Evolutionary conservation across 1,139 yeast genomes (phyloP).

Genomic region (Pneumocystis carinii): DNA sequence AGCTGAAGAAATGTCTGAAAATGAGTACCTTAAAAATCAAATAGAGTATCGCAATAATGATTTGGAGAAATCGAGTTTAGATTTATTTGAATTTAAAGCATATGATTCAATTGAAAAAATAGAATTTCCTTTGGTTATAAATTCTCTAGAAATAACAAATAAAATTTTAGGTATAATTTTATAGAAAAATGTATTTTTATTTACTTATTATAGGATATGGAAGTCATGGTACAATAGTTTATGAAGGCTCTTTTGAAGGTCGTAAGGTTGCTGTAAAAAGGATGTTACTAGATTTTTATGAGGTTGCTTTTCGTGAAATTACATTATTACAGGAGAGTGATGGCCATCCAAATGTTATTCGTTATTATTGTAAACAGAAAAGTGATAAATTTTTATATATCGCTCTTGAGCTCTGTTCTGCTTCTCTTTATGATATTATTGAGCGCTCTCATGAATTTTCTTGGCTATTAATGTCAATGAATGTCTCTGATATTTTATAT

Average conservation of each 20-base stretch:
- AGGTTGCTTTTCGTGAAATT: constrained; percentile 91
- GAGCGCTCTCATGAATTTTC: constrained; percentile 35
- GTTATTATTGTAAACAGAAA: constrained; percentile 84
- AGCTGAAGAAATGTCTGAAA: not conserved
- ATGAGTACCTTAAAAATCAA: not conserved
- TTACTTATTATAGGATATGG: constrained; percentile 50
- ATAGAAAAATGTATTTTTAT: not conserved
- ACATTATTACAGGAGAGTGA: constrained; percentile 80
- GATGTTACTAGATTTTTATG: constrained; percentile 84
- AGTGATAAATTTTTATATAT: constrained; percentile 78
- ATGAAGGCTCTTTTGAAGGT: constrained; percentile 74
- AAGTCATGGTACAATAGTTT: constrained; percentile 91
- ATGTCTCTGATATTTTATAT: constrained; percentile 37
- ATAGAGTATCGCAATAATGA: not conserved
- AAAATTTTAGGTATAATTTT: constrained; percentile 32
- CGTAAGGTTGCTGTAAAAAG: constrained; percentile 93
- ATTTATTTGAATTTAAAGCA: not conserved
- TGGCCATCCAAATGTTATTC: constrained; percentile 86
- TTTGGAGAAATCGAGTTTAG: not conserved
- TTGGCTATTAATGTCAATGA: constrained; percentile 27
- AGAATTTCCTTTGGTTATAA: constrained; percentile 5
- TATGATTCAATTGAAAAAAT: not conserved
- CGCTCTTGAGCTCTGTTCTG: constrained; percentile 81
- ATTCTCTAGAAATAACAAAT: constrained; percentile 38
- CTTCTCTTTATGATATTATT: constrained; percentile 73